Evolutionary conservation across 805 yeast species (phyloP), one percentile per base, ranked within the genome.

Genomic region (Candida odintsovae): DNA sequence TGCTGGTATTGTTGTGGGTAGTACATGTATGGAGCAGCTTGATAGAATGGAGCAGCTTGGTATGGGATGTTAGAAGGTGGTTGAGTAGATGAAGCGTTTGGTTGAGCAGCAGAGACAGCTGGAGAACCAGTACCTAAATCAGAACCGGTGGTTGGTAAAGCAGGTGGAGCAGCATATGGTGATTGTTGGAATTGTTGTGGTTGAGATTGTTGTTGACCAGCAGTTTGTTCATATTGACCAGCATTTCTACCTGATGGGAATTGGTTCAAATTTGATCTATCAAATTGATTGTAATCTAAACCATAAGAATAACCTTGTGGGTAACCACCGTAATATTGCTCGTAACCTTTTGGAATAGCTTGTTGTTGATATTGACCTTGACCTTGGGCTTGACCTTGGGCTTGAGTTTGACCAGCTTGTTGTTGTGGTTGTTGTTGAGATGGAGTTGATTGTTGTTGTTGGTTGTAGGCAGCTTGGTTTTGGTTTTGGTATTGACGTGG

Each of bases 271-370:
- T 35, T 35, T 22, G 38, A 21, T 19, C 45, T 51, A 29, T 41
- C 47, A n/a, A 41, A 43, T 45, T 44, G 52, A 6, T 33, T 16
- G 41, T 43, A 48, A 42, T 47, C 56, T 38, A 43, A 33, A 40
- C 40, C 51, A 43, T 46, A 46, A 46, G 41, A 46, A 50, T 39
- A 53, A 44, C 45, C 52, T 35, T 42, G 53, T 36, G 44, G 51
- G 47, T 50, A 57, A 51, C 28, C 54, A 29, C 52, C 57, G 45
- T 50, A 56, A 46, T 42, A 54, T 48, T 63, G 63, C 40, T 69
- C 71, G 41, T 65, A 63, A 44, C 68, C 71, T 47, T 63, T 57
- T 44, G 64, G 60, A 45, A 60, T 57, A 37, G 58, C 61, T 42
- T 49, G 55, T 13, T 28, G 31, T 13, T 28, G 31, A n/a, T 28